Base-by-base conservation (phyloP, 2,329 filamentous ascomycete genomes). In the Colletotrichum aenigma region DNA sequence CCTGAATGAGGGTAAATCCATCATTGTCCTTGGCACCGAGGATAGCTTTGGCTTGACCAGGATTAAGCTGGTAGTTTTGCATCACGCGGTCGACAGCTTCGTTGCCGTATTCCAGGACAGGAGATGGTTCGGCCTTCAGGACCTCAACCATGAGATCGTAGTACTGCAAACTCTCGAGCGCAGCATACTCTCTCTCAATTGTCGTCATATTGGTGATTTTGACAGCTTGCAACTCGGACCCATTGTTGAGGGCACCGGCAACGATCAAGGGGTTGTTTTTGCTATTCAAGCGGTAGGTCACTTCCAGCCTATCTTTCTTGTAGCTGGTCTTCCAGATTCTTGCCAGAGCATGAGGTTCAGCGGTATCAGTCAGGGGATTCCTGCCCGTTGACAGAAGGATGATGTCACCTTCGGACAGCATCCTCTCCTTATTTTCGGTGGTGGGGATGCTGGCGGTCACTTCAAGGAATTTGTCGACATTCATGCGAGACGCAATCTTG, bases 71-170 rank as follows among this genome's bases (percentile, higher is more conserved):
- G 85, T 98, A 98, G 74, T 94, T 96, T 28, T 90, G 87, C 84
- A 94, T 93, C 43, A 95, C 89, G 9, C 91, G 89, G 8, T 91
- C 87, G 8, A 98, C 87, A 76, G 93, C 93, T 77, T 94, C 91
- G 6, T 96, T 93, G 56, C 92, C 91, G 82, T 98, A 98, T 8
- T 91, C 92, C 68, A 98, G 90, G 79, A 98, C 92, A 2, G 95
- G 96, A 8, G 96, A 98, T 1, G 97, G 97, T 81, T 96, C 95
- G 4, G 96, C 97, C 79, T 93, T 93, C 64, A 97, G 88, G 72
- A 99, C 95, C 85, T 99, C 97, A 74, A 96, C 94, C 87, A 96
- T 97, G 24, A 99, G 89, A 84, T 99, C 97, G 80, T 98, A 99
- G 84, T 97, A 98, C 83, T 98, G 94, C 77, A 99, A 85, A 80